Percentiles rank a stretch among this genome's conserved stretches.
Conservation (phyloP, 768 basidiomycete species). For the Boletus reticuloceps region DNA sequence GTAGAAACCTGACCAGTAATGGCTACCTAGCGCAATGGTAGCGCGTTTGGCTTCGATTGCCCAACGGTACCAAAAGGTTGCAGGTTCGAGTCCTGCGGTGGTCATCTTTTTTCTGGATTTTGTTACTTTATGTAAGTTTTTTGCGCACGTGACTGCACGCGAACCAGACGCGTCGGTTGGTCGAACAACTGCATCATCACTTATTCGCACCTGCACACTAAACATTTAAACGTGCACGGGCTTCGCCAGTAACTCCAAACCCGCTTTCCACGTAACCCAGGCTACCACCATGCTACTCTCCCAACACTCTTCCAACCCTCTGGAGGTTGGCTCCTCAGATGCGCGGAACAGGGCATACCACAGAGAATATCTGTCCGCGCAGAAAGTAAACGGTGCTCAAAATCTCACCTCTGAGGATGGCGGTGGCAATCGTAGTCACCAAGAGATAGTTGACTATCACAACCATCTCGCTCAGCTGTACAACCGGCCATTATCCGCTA, state of each 20-base stretch:
- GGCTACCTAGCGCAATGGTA: conserved; percentile 92
- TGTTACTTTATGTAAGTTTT: not conserved
- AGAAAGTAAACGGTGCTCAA: conserved; percentile 30
- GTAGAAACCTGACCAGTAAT: not conserved
- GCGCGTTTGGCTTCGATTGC: conserved; percentile 93
- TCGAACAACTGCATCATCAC: not conserved
- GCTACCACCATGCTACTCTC: conserved; percentile 43
- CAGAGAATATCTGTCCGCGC: conserved; percentile 36
- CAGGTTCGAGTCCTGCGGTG: conserved; percentile 96
- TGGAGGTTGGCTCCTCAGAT: conserved; percentile 66
- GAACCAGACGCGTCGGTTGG: conserved; percentile 5
- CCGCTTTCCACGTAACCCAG: no score
- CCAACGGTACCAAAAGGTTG: conserved; percentile 84
- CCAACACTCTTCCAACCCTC: conserved; percentile 72
- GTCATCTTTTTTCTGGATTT: conserved; percentile 42
- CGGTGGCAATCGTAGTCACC: conserved; percentile 34
- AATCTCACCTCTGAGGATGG: conserved; percentile 53
- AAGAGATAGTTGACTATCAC: conserved; percentile 47
- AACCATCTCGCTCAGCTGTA: conserved; percentile 48
- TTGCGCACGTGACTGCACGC: conserved; percentile 23
- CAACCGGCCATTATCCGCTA: conserved; percentile 22
- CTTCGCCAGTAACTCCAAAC: not conserved
- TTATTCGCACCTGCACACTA: no score
- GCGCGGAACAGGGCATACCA: conserved; percentile 46
- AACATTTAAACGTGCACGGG: not conserved